These are phyloP conservation scores for Suaeda aralocaspica DNA, from an alignment of 148 eudicot species.

Conservation along the genomic window DNA sequence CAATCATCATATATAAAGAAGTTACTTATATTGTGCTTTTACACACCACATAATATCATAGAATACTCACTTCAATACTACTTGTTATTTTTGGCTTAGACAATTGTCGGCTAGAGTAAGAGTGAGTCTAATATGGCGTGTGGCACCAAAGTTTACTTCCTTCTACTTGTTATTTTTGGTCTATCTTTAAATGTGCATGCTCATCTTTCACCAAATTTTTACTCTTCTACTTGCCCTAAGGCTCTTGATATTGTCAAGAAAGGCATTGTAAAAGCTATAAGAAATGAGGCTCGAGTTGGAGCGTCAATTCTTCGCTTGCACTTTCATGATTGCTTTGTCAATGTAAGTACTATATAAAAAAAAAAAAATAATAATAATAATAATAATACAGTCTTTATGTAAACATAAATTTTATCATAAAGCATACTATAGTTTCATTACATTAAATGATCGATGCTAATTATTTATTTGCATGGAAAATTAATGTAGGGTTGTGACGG, in stretches of 20 bases:
- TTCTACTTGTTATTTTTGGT: not conserved
- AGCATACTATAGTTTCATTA: too few species aligned
- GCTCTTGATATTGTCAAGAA: slow-evolving; percentile 16
- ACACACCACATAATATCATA: not conserved
- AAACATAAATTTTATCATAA: too few species aligned
- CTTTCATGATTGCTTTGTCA: slow-evolving; percentile 61
- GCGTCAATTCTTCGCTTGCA: slow-evolving; percentile 50
- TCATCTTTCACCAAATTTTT: slow-evolving; percentile 17
- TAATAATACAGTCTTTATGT: too few species aligned
- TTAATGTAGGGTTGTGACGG: slow-evolving; percentile 47
- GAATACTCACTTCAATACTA: too few species aligned
- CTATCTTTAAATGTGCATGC: slow-evolving; percentile 6
- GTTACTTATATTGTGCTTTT: not conserved
- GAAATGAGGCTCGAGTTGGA: slow-evolving; percentile 40
- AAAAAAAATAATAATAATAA: too few species aligned
- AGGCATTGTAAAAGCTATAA: slow-evolving; percentile 26
- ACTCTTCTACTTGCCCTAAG: slow-evolving; percentile 27
- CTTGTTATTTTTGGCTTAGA: too few species aligned
- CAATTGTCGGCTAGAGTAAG: slow-evolving; percentile 9
- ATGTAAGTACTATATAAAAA: too few species aligned
- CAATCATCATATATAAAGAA: not conserved
- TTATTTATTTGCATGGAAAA: not conserved
- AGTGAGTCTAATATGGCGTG: slow-evolving; percentile 14
- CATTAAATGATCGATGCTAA: not conserved
- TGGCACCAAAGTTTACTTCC: slow-evolving; percentile 11